These are phyloP conservation scores for Hordeum pubiflorum DNA, from an alignment of 202 grass and related monocot species.

Conservation along the genomic window DNA sequence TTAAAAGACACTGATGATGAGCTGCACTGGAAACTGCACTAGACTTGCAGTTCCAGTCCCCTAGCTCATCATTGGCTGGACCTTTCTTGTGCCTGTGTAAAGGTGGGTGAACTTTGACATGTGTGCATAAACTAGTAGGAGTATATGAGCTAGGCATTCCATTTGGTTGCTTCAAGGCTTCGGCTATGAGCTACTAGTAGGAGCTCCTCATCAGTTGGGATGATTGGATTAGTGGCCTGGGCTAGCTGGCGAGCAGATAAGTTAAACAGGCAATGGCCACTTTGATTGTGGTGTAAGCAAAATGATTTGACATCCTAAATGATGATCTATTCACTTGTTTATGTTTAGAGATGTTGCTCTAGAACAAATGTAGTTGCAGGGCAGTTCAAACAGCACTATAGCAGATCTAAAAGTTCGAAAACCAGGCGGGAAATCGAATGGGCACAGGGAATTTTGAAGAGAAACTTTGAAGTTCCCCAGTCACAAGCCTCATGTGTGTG, in stretches of 20 bases:
- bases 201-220: neutral
- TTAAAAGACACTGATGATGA: constrained; percentile 18
- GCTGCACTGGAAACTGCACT: neutral
- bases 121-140: neutral
- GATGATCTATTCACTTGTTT: neutral
- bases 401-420: neutral
- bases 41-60: constrained; percentile 4
- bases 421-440: constrained; percentile 3
- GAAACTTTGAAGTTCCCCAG: neutral
- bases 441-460: neutral
- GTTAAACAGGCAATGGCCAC: neutral
- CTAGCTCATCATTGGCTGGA: constrained; percentile 17
- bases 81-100: constrained; percentile 30
- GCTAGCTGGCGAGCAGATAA: neutral
- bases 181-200: neutral
- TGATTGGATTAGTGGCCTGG: neutral
- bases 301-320: neutral
- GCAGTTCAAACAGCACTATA: neutral
- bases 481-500: constrained; percentile 22
- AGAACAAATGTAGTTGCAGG: neutral
- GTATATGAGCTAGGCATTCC: neutral
- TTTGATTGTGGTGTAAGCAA: neutral
- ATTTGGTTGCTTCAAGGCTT: constrained; percentile 2
- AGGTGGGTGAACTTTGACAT: constrained; percentile 9
- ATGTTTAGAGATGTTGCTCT: neutral